A percentile compares a stretch with the other conserved stretches of the same genome.
Evolutionary conservation across 805 yeast species (phyloP).

Genomic region (Priceomyces fermenticarens): DNA sequence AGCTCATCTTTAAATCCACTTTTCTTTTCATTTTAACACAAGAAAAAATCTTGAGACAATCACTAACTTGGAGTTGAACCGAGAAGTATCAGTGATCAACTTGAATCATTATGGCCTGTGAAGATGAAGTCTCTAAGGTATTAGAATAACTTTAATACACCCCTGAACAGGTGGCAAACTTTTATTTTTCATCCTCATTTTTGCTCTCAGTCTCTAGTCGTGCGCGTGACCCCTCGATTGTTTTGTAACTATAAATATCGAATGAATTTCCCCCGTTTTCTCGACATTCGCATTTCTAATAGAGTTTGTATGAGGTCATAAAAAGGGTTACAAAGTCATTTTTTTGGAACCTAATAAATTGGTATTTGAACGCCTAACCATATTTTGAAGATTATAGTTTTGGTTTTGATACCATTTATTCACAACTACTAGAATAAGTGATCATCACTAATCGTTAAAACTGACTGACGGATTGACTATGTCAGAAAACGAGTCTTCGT

Average conservation of each 20-base stretch:
- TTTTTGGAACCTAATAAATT: neutral
- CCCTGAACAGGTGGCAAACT: slow-evolving; percentile 1
- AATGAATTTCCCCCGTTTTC: slow-evolving; percentile 8
- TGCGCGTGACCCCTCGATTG: slow-evolving; percentile 3
- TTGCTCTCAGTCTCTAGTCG: slow-evolving; percentile 6
- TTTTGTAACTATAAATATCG: slow-evolving; percentile 7
- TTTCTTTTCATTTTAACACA: no score
- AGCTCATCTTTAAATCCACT: no score
- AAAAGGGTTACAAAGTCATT: slow-evolving; percentile 2
- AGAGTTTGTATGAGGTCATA: slow-evolving; percentile 8
- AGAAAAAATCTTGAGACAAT: no score
- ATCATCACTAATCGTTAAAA: neutral
- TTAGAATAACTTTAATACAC: neutral
- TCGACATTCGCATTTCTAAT: slow-evolving; percentile 3
- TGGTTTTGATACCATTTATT: neutral
- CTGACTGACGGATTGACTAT: slow-evolving; percentile 9
- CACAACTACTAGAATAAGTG: no score
- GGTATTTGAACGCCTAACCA: slow-evolving; percentile 4
- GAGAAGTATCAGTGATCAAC: no score
- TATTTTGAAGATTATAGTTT: neutral
- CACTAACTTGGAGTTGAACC: no score
- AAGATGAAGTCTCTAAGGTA: neutral
- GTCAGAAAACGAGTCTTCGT: slow-evolving; percentile 21
- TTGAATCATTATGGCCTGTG: no score
- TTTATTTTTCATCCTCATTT: slow-evolving; percentile 2